A percentile compares a stretch with the other conserved stretches of the same genome.
These are phyloP conservation scores for Dacryopinax spathularia DNA, from an alignment of 768 basidiomycete species.

Conservation along the genomic window DNA sequence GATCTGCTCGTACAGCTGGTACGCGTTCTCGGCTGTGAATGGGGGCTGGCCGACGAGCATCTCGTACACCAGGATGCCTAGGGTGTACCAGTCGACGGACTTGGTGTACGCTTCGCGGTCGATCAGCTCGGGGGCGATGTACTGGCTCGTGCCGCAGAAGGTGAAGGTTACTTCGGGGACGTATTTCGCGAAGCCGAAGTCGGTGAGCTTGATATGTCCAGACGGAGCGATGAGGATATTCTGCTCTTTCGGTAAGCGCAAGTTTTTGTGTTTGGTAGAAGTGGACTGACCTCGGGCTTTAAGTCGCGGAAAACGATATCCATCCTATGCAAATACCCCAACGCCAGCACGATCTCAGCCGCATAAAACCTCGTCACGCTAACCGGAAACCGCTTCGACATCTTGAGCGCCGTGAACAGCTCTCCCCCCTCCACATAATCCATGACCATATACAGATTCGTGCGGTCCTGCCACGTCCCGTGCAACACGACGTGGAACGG, in stretches of 20 bases:
- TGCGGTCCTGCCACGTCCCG: constrained; percentile 84
- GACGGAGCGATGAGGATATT: constrained; percentile 88
- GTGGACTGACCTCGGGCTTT: constrained; percentile 65
- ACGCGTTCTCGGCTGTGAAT: constrained; percentile 5
- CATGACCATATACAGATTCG: constrained; percentile 97
- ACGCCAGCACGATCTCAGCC: constrained; percentile 83
- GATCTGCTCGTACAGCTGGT: not conserved
- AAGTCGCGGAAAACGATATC: constrained; percentile 97
- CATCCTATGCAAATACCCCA: constrained; percentile 72
- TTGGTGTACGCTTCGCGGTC: constrained; percentile 59
- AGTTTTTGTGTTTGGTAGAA: no score
- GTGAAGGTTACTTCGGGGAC: constrained; percentile 86
- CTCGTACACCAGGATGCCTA: constrained; percentile 93
- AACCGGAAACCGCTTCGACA: constrained; percentile 88
- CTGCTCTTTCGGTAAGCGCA: constrained; percentile 8
- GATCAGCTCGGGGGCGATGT: constrained; percentile 77
- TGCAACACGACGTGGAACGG: constrained; percentile 86
- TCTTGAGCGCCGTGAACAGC: constrained; percentile 79
- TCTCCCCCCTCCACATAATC: constrained; percentile 95
- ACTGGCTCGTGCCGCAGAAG: constrained; percentile 89
- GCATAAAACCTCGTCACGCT: constrained; percentile 97
- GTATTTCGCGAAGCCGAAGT: constrained; percentile 90
- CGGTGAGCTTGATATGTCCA: constrained; percentile 92
- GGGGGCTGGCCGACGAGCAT: constrained; percentile 71
- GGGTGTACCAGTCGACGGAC: constrained; percentile 96